Evolutionary conservation across 2,329 filamentous ascomycete genomes (phyloP), one percentile per base, ranked within the genome.

Genomic region (Scedosporium aurantiacum): DNA sequence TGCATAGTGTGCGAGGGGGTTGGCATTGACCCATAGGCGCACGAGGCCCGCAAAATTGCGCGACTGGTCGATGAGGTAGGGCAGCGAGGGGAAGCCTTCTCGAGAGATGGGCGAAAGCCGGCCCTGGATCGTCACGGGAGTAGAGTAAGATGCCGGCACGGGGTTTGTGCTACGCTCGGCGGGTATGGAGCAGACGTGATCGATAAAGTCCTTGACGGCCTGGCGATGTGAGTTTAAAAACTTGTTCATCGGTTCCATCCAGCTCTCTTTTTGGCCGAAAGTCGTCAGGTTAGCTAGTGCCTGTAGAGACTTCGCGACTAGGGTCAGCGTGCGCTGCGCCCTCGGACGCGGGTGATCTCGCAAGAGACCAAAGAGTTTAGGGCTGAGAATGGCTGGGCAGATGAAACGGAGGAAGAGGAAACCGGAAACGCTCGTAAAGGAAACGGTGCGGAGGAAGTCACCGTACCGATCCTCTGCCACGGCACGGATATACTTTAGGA

Each of bases 161-260:
- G 66, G 65, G 4, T 62, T 63, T 7, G 84, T 78, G 45, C 83
- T 78, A 57, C 84, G 81, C 56, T 91, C 87, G 2, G 87, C 83
- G 1, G 90, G 87, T 60, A 97, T 90, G 7, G 87, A 84, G 75
- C 93, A 97, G 56, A 97, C 84, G 32, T 85, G 81, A 70, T 97
- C 92, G 63, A 97, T 88, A 67, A 92, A 97, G 56, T 87, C 82
- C 71, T 92, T 95, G 73, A 97, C 91, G 45, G 89, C 83, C 67
- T 87, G 82, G 21, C 91, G 84, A 68, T 96, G 87, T 1, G 84
- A 79, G 7, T 80, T 81, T 43, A 97, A 77, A 68, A 97, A 97
- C 52, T 83, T 83, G 70, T 97, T 97, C 93, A 97, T 97, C 0
- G 91, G 91, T 74, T 96, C 92, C 92, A 97, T 97, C 91, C 91